Conservation (phyloP, 75 land plant genomes). For the Cupressus sempervirens region DNA sequence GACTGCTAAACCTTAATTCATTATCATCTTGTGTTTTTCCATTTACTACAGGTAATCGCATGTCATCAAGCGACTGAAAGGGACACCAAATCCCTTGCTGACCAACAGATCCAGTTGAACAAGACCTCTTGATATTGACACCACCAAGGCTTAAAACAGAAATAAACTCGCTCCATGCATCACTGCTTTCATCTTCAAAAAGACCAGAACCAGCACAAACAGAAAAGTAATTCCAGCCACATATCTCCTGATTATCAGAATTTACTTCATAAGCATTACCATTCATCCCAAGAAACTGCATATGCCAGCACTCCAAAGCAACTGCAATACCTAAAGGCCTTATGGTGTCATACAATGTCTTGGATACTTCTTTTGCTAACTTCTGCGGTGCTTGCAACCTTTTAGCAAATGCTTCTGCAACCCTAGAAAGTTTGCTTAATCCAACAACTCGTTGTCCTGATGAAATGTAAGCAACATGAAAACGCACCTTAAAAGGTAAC, state of each 20-base stretch:
- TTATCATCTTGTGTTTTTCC: neutral
- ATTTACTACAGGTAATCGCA: neutral
- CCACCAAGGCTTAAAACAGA: constrained; percentile 64
- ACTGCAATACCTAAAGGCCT: constrained; percentile 87
- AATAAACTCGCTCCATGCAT: constrained; percentile 64
- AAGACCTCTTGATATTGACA: constrained; percentile 17
- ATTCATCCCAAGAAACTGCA: constrained; percentile 49
- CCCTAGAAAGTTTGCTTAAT: constrained; percentile 89
- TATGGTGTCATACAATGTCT: constrained; percentile 53
- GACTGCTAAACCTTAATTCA: constrained; percentile 8
- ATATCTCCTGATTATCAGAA: constrained; percentile 13
- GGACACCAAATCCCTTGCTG: constrained; percentile 47
- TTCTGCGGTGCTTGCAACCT: constrained; percentile 76
- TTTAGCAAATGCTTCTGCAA: constrained; percentile 73
- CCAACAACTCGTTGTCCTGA: constrained; percentile 80
- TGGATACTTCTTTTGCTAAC: constrained; percentile 67
- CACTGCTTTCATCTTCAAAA: constrained; percentile 50
- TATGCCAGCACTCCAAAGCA: constrained; percentile 68
- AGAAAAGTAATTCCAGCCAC: constrained; percentile 35
- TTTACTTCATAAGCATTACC: constrained; percentile 13
- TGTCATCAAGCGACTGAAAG: constrained; percentile 11
- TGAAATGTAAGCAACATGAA: constrained; percentile 86
- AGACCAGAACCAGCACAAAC: constrained; percentile 60
- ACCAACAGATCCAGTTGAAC: neutral
- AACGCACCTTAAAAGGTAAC: constrained; percentile 74